Evolutionary conservation across 1,284 basidiomycete species (phyloP).

Genomic region (Trametes hirsuta): DNA sequence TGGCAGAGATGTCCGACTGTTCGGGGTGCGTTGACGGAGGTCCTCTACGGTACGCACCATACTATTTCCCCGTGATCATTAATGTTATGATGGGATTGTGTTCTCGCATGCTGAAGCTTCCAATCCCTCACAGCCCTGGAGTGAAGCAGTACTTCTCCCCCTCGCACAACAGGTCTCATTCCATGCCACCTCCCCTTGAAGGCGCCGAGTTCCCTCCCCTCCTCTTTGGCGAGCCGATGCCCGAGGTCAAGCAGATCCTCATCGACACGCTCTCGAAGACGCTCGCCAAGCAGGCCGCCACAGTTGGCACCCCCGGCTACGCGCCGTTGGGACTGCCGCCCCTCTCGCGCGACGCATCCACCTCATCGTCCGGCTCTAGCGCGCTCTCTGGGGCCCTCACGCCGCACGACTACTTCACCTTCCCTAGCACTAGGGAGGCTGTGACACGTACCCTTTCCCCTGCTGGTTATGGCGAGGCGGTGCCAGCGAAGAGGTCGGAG

Average conservation of each 20-base stretch:
- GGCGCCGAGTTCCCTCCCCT: no score
- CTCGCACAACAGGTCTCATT: not conserved
- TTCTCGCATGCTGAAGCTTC: no score
- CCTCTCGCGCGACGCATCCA: conserved; percentile 7
- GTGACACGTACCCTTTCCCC: not conserved
- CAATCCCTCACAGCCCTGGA: no score
- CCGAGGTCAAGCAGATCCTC: not conserved
- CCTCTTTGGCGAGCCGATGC: not conserved
- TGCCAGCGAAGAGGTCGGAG: not conserved
- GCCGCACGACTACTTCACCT: conserved; percentile 9
- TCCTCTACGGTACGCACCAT: not conserved
- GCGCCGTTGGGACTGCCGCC: not conserved
- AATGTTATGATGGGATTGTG: no score
- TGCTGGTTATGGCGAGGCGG: no score
- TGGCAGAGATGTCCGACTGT: conserved; percentile 5
- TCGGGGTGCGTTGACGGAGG: not conserved
- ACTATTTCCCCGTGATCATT: no score
- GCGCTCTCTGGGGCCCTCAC: conserved; percentile 4
- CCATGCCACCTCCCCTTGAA: no score
- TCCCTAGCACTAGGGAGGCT: not conserved
- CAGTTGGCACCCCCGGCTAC: not conserved
- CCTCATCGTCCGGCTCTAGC: conserved; percentile 7
- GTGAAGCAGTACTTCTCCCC: not conserved
- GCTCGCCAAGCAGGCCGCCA: conserved; percentile 3
- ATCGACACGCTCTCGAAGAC: not conserved